Evolutionary conservation across 2,329 filamentous ascomycete genomes (phyloP), one percentile per base, ranked within the genome.

Genomic region (Sarocladiaceae sp.): DNA sequence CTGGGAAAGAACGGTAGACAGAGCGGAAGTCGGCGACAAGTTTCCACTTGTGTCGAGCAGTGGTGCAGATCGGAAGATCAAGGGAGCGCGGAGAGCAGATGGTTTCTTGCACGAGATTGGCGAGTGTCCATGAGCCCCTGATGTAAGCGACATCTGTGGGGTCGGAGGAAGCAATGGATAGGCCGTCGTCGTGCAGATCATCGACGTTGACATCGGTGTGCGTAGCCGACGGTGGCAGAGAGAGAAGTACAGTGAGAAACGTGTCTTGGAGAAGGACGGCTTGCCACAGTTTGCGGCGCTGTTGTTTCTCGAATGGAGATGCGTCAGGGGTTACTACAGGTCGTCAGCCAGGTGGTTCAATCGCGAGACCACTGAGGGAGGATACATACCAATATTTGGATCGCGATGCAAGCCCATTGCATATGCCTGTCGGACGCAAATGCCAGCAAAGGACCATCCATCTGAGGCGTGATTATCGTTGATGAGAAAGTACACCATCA

Each of bases 381-480:
- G 20, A 9, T 2, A 46, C 63, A 44, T 61, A 75, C 72, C 82
- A 47, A 87, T 80, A 47, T 88, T 85, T 1, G 86, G 86, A 55
- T 90, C 85, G 13, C 86, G 79, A 58, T 91, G 85, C 11, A 91
- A 62, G 1, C 86, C 84, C 81, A 91, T 85, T 19, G 86, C 86
- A 54, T 89, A 90, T 0, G 85, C 80, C 61, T 91, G 86, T 20
- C 85, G 74, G 51, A 88, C 81, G 18, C 88, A 62, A 20, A 91
- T 82, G 5, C 86, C 86, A 0, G 83, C 83, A 68, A 89, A 91
- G 0, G 85, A 82, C 81, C 85, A 91, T 1, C 85, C 86, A 58
- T 91, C 86, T 0, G 83, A 86, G 3, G 85, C 85, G 54, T 90
- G 85, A 54, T 89, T 89, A 60, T 91, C 85, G 55, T 91, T 91